These are phyloP conservation scores for Choiromyces venosus DNA, from an alignment of 495 filamentous ascomycete genomes.

Conservation along the genomic window DNA sequence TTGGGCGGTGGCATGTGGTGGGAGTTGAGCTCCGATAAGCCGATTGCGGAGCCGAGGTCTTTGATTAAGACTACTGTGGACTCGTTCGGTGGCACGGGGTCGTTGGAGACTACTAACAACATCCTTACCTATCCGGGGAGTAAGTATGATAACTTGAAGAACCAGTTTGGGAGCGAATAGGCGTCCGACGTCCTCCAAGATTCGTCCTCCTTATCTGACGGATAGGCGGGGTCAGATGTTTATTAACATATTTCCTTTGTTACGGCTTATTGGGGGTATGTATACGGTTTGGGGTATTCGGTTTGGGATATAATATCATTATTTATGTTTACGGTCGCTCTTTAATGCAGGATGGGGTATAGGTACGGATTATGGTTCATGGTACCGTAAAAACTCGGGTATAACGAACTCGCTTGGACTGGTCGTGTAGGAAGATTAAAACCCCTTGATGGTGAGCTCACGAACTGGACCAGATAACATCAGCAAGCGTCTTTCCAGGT, in stretches of 20 bases:
- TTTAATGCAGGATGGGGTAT: not conserved
- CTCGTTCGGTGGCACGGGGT: constrained; percentile 47
- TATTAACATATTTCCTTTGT: not conserved
- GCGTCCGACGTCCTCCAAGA: not conserved
- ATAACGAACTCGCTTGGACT: too few species aligned
- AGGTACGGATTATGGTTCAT: not conserved
- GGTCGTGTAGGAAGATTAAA: too few species aligned
- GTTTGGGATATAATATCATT: not conserved
- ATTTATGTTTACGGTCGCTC: not conserved
- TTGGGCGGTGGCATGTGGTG: constrained; percentile 87
- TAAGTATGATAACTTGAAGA: constrained; percentile 72
- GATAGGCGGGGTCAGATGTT: not conserved
- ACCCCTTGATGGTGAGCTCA: too few species aligned
- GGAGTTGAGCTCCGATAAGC: constrained; percentile 73
- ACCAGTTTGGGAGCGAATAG: constrained; percentile 43
- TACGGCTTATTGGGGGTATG: not conserved
- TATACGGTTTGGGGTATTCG: not conserved
- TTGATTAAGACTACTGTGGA: constrained; percentile 60
- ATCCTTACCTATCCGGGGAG: constrained; percentile 64
- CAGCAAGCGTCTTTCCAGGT: too few species aligned
- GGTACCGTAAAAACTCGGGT: too few species aligned
- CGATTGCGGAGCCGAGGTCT: constrained; percentile 50
- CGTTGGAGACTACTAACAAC: constrained; percentile 60
- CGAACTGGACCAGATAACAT: too few species aligned
- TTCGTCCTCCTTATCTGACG: not conserved